Percentiles rank a stretch among this genome's conserved stretches.
Conservation (phyloP, 2,329 filamentous ascomycete species). For the Penicillium sp. region DNA sequence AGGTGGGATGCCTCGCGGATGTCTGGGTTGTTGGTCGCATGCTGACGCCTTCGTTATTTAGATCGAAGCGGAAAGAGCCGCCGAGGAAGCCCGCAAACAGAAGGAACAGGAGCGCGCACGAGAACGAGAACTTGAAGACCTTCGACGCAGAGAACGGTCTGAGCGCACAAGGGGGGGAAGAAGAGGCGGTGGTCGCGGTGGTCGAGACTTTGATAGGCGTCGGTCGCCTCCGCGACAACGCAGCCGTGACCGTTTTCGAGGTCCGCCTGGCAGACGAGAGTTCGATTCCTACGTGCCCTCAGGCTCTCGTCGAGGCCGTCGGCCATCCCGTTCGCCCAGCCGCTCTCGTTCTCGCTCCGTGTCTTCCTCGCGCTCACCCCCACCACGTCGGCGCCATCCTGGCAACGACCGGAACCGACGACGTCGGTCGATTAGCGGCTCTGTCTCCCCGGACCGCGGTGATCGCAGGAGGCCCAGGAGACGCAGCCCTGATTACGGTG, state of each 20-base stretch:
- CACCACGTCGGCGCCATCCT: too few relatives aligned
- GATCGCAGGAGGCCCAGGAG: constrained; percentile 29
- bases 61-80: constrained; percentile 74
- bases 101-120: constrained; percentile 63
- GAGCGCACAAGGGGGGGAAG: constrained; percentile 34
- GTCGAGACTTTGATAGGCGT: constrained; percentile 43
- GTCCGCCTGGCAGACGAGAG: constrained; percentile 42
- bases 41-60: constrained; percentile 29
- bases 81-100: constrained; percentile 62
- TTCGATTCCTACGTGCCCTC: constrained; percentile 51
- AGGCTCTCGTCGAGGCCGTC: constrained; percentile 35
- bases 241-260: constrained; percentile 34
- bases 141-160: constrained; percentile 50
- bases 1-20: too few relatives aligned
- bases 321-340: constrained; percentile 27
- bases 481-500: constrained; percentile 36
- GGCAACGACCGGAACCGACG: too few relatives aligned
- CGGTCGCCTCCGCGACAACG: constrained; percentile 45
- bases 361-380: too few relatives aligned
- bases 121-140: constrained; percentile 60
- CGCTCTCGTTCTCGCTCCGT: constrained; percentile 24
- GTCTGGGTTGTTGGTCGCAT: background rate
- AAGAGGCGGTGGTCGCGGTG: constrained; percentile 30
- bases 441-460: too few relatives aligned
- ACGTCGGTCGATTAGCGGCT: too few relatives aligned